These are phyloP conservation scores for Phlebiopsis flavidoalba DNA, from an alignment of 768 basidiomycete species.

Conservation along the genomic window DNA sequence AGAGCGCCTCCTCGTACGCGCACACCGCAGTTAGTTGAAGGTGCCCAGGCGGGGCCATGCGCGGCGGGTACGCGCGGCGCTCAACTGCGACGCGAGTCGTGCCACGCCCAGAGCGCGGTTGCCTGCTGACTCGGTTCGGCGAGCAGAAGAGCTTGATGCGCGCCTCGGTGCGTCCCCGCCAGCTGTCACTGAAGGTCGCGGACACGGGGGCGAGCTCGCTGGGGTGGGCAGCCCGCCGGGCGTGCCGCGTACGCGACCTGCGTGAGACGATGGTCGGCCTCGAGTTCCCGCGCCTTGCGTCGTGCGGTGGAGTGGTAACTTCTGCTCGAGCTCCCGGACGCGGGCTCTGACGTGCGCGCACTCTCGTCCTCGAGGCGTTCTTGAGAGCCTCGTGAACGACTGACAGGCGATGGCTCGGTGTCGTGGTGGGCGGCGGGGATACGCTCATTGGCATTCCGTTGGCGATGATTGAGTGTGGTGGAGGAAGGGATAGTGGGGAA, in stretches of 20 bases:
- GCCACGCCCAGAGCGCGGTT: conserved; percentile 90
- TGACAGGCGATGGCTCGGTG: conserved; percentile 15
- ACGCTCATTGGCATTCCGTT: conserved; percentile 21
- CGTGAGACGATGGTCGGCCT: conserved; percentile 39
- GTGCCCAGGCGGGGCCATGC: conserved; percentile 71
- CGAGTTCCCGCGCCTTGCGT: conserved; percentile 43
- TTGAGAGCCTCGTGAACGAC: conserved; percentile 19
- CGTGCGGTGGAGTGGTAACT: conserved; percentile 43
- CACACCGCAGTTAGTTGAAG: conserved; percentile 91
- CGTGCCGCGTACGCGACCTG: conserved; percentile 13
- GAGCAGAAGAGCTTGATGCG: conserved; percentile 72
- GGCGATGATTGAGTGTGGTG: conserved; percentile 22
- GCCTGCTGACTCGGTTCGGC: conserved; percentile 78
- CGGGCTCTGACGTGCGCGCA: conserved; percentile 49
- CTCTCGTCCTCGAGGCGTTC: conserved; percentile 41
- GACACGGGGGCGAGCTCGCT: conserved; percentile 32
- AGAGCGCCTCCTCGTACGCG: conserved; percentile 78
- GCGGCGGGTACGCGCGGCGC: conserved; percentile 69
- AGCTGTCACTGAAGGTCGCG: conserved; percentile 49
- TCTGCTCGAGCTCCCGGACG: conserved; percentile 59
- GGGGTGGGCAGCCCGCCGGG: conserved; percentile 26
- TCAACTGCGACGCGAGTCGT: conserved; percentile 85
- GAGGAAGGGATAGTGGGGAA: conserved; percentile 14
- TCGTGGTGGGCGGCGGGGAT: conserved; percentile 18
- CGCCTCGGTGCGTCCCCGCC: conserved; percentile 71